These are phyloP conservation scores for Colletotrichum karsti DNA, from an alignment of 2,329 filamentous ascomycete species.

Conservation along the genomic window DNA sequence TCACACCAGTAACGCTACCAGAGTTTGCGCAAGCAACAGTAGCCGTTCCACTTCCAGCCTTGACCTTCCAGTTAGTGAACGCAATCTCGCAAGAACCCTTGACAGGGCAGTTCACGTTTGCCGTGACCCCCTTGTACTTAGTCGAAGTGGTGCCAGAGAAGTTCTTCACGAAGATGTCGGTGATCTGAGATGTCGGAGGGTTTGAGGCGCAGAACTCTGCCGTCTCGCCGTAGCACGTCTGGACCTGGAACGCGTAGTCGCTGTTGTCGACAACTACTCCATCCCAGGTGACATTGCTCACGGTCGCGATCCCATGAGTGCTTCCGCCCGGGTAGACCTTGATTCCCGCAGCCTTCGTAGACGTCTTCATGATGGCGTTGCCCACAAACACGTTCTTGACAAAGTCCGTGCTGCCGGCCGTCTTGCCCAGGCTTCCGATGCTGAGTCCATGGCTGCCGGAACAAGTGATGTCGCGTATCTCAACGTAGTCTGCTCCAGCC, in stretches of 20 bases:
- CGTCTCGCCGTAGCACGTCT: conserved; percentile 50
- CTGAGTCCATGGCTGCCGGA: conserved; percentile 55
- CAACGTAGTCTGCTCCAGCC: conserved; percentile 46
- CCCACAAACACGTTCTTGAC: conserved; percentile 52
- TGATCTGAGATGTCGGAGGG: conserved; percentile 43
- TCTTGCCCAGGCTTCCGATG: conserved; percentile 53
- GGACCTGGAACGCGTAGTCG: conserved; percentile 55
- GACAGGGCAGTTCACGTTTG: conserved; percentile 47
- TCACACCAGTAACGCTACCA: background rate
- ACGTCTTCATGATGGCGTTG: conserved; percentile 49
- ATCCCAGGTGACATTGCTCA: conserved; percentile 51
- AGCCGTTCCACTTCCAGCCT: background rate
- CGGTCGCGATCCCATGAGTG: conserved; percentile 43
- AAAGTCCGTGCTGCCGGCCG: conserved; percentile 39
- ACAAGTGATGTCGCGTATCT: conserved; percentile 50
- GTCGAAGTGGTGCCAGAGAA: conserved; percentile 47
- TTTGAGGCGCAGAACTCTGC: conserved; percentile 42
- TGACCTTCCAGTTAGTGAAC: conserved; percentile 42
- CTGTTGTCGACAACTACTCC: conserved; percentile 43
- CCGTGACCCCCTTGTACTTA: conserved; percentile 43
- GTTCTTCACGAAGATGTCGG: conserved; percentile 43
- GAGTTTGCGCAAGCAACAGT: background rate
- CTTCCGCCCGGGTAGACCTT: conserved; percentile 51
- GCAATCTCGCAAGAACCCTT: conserved; percentile 46
- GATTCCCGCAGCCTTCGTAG: conserved; percentile 53